Percentiles rank a stretch among this genome's conserved stretches.
These are phyloP conservation scores for Pestalotiopsis sp. DNA, from an alignment of 2,329 filamentous ascomycete genomes.

Conservation along the genomic window DNA sequence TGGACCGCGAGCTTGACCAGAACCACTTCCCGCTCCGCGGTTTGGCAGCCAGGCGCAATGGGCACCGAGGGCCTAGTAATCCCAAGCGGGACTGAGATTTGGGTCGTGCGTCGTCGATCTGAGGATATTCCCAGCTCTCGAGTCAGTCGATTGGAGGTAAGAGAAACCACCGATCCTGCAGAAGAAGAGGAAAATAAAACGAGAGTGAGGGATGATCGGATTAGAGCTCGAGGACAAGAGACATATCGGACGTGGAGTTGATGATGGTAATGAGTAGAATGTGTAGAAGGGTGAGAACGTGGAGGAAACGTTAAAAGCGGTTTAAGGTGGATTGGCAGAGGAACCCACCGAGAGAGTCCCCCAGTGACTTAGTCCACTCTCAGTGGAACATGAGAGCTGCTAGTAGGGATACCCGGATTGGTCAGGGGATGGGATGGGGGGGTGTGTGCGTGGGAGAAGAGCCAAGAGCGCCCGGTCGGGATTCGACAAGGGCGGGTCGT, in stretches of 20 bases:
- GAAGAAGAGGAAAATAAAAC: not conserved
- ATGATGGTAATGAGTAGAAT: conserved; percentile 3
- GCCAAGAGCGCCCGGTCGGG: not conserved
- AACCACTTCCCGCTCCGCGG: conserved; percentile 21
- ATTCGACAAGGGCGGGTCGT: not conserved
- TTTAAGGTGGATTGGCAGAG: conserved; percentile 10
- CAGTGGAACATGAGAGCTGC: conserved; percentile 1
- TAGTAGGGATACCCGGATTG: conserved; percentile 3
- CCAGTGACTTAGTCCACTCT: conserved; percentile 2
- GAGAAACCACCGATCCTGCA: not conserved
- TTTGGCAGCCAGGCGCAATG: conserved; percentile 29
- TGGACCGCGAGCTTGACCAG: conserved; percentile 24
- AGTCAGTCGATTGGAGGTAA: not conserved
- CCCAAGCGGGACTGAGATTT: not conserved
- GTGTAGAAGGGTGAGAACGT: conserved; percentile 7
- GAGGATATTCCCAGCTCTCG: not conserved
- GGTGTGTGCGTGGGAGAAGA: not conserved
- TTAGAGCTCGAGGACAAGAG: not conserved
- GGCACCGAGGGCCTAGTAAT: conserved; percentile 9
- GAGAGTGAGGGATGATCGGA: too few relatives aligned
- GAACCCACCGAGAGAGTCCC: not conserved
- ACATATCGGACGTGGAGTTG: not conserved
- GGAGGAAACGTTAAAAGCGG: conserved; percentile 15
- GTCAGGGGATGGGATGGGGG: not conserved
- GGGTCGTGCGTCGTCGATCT: not conserved